Evolutionary conservation across 139 green algal species (phyloP).

Genomic region (Spirogloea muscicola): DNA sequence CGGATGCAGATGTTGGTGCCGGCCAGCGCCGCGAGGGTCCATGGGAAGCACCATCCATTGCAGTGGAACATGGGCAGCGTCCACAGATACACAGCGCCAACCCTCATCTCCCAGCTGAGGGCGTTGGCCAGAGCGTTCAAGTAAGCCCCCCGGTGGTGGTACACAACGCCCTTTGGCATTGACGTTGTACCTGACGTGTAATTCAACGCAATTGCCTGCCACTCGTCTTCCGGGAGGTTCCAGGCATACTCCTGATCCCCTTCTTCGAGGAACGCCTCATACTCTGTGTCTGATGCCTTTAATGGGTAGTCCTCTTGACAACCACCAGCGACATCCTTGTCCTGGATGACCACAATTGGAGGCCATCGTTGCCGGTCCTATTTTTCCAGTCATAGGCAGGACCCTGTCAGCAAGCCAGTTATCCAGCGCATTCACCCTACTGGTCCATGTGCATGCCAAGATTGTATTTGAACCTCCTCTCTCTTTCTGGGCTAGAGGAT

Average conservation of each 20-base stretch:
- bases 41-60: constrained; percentile 42
- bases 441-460: too few relatives aligned
- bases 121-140: neutral
- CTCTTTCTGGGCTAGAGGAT: too few relatives aligned
- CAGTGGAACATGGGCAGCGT: constrained; percentile 40
- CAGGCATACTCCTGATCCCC: constrained; percentile 12
- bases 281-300: too few relatives aligned
- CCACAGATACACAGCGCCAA: constrained; percentile 17
- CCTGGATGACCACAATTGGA: too few relatives aligned
- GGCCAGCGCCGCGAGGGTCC: constrained; percentile 7
- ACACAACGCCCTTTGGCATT: constrained; percentile 24
- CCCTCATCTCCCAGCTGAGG: neutral
- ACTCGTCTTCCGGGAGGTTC: constrained; percentile 19
- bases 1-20: constrained; percentile 26
- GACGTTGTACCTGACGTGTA: constrained; percentile 39
- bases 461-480: too few relatives aligned
- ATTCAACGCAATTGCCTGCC: constrained; percentile 23
- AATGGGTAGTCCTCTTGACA: too few relatives aligned
- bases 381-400: too few relatives aligned
- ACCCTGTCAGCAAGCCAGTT: too few relatives aligned
- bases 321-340: too few relatives aligned
- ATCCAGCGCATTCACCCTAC: too few relatives aligned
- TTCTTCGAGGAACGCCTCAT: constrained; percentile 24
- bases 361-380: too few relatives aligned
- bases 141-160: neutral